These are phyloP conservation scores for Sarocladium oryzae DNA, from an alignment of 2,329 filamentous ascomycete species.

Conservation along the genomic window DNA sequence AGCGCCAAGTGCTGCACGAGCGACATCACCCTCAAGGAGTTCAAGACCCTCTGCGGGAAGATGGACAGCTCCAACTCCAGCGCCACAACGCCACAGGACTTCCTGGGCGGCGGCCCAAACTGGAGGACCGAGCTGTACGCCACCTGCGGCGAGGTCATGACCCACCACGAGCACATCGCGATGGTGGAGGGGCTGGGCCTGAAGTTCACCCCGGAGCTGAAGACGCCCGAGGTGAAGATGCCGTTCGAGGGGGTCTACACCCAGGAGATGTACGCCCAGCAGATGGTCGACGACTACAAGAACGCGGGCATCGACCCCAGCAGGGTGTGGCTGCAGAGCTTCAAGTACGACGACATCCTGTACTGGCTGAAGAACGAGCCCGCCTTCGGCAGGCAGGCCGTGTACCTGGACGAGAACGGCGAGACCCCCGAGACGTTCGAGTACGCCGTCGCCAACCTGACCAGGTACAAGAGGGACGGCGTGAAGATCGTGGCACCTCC, in stretches of 20 bases:
- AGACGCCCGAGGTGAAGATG: slow-evolving; percentile 64
- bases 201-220: slow-evolving; percentile 61
- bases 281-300: slow-evolving; percentile 56
- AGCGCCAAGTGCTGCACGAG: slow-evolving; percentile 64
- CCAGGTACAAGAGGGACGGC: slow-evolving; percentile 47
- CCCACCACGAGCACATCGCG: slow-evolving; percentile 55
- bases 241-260: slow-evolving; percentile 60
- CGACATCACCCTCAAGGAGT: slow-evolving; percentile 63
- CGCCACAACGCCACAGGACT: slow-evolving; percentile 51
- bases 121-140: slow-evolving; percentile 63
- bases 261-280: slow-evolving; percentile 56
- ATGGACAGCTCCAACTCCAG: slow-evolving; percentile 57
- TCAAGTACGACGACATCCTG: slow-evolving; percentile 55
- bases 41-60: slow-evolving; percentile 61
- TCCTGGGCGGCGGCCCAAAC: slow-evolving; percentile 49
- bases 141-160: slow-evolving; percentile 55
- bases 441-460: slow-evolving; percentile 50
- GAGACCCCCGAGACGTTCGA: slow-evolving; percentile 44
- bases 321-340: slow-evolving; percentile 58
- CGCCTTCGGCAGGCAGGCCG: slow-evolving; percentile 52
- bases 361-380: slow-evolving; percentile 62
- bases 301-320: slow-evolving; percentile 42
- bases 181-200: slow-evolving; percentile 52
- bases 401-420: slow-evolving; percentile 59
- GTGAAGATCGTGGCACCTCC: slow-evolving; percentile 59